Evolutionary conservation across 139 green algal species (phyloP).

Genomic region (Tetradesmus obliquus): DNA sequence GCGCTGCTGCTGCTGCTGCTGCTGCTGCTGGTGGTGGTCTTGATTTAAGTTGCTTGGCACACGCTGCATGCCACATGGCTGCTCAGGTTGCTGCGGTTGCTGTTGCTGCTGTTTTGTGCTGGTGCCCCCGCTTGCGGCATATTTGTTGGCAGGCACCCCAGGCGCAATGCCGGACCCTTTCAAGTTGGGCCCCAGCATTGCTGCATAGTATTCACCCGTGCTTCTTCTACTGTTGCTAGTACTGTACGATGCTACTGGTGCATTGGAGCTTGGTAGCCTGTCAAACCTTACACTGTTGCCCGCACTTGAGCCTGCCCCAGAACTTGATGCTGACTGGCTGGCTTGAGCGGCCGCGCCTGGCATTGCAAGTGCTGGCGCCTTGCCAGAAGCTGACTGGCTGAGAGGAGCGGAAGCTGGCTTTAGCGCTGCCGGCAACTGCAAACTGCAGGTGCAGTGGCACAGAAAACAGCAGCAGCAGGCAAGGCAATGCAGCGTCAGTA

Average conservation of each 20-base stretch:
- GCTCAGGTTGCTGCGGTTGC: neutral
- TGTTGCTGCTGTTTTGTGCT: neutral
- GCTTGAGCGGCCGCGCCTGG: neutral
- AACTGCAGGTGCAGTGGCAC: neutral
- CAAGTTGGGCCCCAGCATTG: neutral
- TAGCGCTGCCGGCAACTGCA: neutral
- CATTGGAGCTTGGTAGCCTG: neutral
- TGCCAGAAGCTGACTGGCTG: neutral
- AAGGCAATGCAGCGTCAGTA: neutral
- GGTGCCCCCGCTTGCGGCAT: neutral
- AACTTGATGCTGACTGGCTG: neutral
- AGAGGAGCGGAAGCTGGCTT: neutral
- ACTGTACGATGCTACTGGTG: neutral
- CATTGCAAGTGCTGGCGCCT: neutral
- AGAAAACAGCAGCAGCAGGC: neutral
- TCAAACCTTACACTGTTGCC: neutral
- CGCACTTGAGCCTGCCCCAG: neutral
- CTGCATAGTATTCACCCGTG: neutral
- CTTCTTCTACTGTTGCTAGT: neutral
- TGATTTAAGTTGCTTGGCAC: neutral
- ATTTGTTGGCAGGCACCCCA: no score
- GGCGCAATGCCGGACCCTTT: neutral
- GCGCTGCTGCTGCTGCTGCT: constrained; percentile 6
- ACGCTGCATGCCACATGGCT: neutral
- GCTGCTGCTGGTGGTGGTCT: neutral